Evolutionary conservation across 352 stramenopile species (phyloP).

Genomic region (Phytophthora cryptogea): DNA sequence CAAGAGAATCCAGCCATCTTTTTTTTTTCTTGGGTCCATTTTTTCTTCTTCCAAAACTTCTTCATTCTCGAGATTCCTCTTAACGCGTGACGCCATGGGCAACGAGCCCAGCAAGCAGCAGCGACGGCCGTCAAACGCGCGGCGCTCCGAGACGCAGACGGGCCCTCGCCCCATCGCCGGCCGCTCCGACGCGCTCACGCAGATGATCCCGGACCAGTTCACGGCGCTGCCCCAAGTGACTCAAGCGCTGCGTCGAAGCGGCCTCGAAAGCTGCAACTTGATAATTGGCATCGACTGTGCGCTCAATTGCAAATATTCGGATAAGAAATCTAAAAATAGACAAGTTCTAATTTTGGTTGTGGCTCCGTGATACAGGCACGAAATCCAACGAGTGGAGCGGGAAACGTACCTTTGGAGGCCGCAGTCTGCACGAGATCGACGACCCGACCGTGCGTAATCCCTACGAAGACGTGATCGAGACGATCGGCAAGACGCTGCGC

Average conservation of each 20-base stretch:
- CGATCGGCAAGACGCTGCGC: constrained; percentile 66
- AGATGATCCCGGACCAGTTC: constrained; percentile 80
- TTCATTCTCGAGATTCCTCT: constrained; percentile 11
- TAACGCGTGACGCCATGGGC: constrained; percentile 23
- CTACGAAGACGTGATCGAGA: constrained; percentile 88
- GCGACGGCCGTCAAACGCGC: constrained; percentile 8
- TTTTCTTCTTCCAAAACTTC: constrained; percentile 1
- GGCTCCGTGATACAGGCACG: constrained; percentile 52
- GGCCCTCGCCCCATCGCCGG: constrained; percentile 39
- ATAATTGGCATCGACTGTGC: constrained; percentile 88
- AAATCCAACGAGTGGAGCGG: constrained; percentile 92
- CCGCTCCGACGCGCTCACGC: constrained; percentile 21
- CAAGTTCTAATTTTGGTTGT: constrained; percentile 2
- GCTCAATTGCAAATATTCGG: constrained; percentile 16
- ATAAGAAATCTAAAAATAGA: too few species aligned
- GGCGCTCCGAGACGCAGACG: constrained; percentile 36
- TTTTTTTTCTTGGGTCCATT: constrained; percentile 25
- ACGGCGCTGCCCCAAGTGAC: constrained; percentile 71
- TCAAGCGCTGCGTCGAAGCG: constrained; percentile 65
- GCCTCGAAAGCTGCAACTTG: constrained; percentile 86
- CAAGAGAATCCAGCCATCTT: constrained; percentile 14
- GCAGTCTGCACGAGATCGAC: constrained; percentile 71
- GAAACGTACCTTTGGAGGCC: constrained; percentile 76
- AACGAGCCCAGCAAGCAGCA: constrained; percentile 31
- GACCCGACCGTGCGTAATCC: constrained; percentile 55